These are phyloP conservation scores for Ulota crispa DNA, from an alignment of 225 moss, liverwort and hornwort genomes.

Conservation along the genomic window DNA sequence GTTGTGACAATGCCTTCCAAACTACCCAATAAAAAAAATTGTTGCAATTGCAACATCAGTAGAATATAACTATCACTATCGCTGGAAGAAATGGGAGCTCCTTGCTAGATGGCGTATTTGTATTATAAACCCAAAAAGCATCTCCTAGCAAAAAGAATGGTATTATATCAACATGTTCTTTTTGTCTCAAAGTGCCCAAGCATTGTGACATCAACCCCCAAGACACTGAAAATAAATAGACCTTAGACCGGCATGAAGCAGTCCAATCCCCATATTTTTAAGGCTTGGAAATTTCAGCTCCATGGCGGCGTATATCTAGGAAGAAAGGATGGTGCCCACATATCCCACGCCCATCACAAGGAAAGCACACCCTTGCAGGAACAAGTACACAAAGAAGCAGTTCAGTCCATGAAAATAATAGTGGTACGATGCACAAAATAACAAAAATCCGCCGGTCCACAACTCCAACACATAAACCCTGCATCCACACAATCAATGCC, in stretches of 20 bases:
- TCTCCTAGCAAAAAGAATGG: too few species aligned
- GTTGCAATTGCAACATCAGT: neutral
- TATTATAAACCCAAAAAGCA: too few species aligned
- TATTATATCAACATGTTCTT: too few species aligned
- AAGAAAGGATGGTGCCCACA: slow-evolving; percentile 71
- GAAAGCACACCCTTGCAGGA: slow-evolving; percentile 69
- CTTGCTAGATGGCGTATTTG: too few species aligned
- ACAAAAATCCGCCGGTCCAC: slow-evolving; percentile 57
- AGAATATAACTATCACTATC: too few species aligned
- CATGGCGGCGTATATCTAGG: slow-evolving; percentile 2
- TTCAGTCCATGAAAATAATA: slow-evolving; percentile 69
- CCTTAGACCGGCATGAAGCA: neutral
- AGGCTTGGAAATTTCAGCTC: neutral
- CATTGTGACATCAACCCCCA: neutral
- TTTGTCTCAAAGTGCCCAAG: too few species aligned
- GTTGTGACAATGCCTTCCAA: neutral
- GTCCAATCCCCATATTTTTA: too few species aligned
- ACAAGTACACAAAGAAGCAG: slow-evolving; percentile 77
- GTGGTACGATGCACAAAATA: slow-evolving; percentile 72
- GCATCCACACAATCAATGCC: neutral
- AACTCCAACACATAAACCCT: slow-evolving; percentile 69
- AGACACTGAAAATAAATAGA: neutral
- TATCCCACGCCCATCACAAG: slow-evolving; percentile 80
- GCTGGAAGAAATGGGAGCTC: neutral
- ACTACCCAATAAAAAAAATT: neutral